These are phyloP conservation scores for Podosphaera leucotricha DNA, from an alignment of 2,329 filamentous ascomycete genomes.

Conservation along the genomic window DNA sequence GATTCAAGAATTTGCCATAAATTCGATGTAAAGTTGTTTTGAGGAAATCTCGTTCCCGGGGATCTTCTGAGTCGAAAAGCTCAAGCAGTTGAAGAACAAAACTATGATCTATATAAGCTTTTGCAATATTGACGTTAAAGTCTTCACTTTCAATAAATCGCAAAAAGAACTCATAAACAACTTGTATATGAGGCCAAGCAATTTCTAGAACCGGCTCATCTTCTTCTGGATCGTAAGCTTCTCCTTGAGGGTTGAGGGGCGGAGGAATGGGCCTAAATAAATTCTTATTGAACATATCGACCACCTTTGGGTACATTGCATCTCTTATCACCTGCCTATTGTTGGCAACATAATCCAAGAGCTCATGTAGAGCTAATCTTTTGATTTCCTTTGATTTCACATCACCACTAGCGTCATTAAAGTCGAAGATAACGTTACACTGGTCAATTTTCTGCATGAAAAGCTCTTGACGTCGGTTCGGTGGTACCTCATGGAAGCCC, in stretches of 20 bases:
- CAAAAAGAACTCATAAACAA: constrained; percentile 98
- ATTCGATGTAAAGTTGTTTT: constrained; percentile 97
- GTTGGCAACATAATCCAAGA: constrained; percentile 95
- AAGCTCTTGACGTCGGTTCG: constrained; percentile 79
- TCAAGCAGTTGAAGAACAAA: constrained; percentile 95
- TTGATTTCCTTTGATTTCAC: constrained; percentile 99
- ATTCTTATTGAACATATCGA: constrained; percentile 99
- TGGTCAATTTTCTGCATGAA: constrained; percentile 99
- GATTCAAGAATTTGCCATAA: constrained; percentile 95
- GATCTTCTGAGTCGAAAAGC: constrained; percentile 94
- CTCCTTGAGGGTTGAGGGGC: constrained; percentile 90
- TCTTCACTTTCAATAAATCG: constrained; percentile 98
- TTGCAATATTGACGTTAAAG: constrained; percentile 99
- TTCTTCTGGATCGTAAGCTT: constrained; percentile 95
- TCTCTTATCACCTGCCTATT: constrained; percentile 97
- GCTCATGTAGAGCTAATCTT: constrained; percentile 77
- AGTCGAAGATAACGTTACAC: constrained; percentile 99
- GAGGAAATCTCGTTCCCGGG: constrained; percentile 83
- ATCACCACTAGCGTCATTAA: constrained; percentile 91
- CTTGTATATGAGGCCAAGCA: constrained; percentile 97
- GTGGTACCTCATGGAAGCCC: constrained; percentile 91
- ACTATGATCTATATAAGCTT: constrained; percentile 94
- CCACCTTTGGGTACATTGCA: constrained; percentile 94
- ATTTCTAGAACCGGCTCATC: constrained; percentile 96
- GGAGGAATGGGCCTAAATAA: constrained; percentile 91